A percentile compares a stretch with the other conserved stretches of the same genome.
phyloP scores from a whole-genome alignment of 2,329 filamentous ascomycete species.

The Chrysosporium queenslandicum region DNA sequence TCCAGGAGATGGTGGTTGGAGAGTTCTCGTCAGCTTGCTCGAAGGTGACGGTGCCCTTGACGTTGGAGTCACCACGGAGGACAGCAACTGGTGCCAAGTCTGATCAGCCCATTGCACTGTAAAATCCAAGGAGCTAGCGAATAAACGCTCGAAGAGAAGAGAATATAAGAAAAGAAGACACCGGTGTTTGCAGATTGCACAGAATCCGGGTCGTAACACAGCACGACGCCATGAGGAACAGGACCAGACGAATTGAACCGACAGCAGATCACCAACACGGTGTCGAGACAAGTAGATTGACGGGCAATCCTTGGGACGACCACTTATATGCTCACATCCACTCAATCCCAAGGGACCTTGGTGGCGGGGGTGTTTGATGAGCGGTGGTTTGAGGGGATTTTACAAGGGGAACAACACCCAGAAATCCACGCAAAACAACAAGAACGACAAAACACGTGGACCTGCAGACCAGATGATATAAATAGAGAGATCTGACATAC shows the following conservation, averaged over 20 bases:
- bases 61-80: slow-evolving; percentile 93
- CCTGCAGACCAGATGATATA: slow-evolving; percentile 1
- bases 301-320: neutral
- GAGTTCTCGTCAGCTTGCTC: slow-evolving; percentile 77
- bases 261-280: neutral
- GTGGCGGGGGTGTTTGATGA: slow-evolving; percentile 6
- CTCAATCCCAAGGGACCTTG: slow-evolving; percentile 11
- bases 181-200: too few species aligned
- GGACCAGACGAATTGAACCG: neutral
- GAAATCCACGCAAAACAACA: neutral
- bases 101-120: neutral
- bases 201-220: too few species aligned
- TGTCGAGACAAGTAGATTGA: neutral
- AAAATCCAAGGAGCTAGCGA: neutral
- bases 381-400: slow-evolving; percentile 12
- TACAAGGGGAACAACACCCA: neutral
- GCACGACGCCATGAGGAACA: too few species aligned
- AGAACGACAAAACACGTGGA: slow-evolving; percentile 1
- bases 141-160: neutral
- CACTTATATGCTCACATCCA: slow-evolving; percentile 5
- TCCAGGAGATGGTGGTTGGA: slow-evolving; percentile 80
- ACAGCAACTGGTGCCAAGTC: slow-evolving; percentile 62
- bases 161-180: neutral
- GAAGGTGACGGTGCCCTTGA: slow-evolving; percentile 88
- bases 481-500: slow-evolving; percentile 46